Evolutionary conservation across 345 rosid genomes (phyloP).

Genomic region (Gossypium rotundifolium): DNA sequence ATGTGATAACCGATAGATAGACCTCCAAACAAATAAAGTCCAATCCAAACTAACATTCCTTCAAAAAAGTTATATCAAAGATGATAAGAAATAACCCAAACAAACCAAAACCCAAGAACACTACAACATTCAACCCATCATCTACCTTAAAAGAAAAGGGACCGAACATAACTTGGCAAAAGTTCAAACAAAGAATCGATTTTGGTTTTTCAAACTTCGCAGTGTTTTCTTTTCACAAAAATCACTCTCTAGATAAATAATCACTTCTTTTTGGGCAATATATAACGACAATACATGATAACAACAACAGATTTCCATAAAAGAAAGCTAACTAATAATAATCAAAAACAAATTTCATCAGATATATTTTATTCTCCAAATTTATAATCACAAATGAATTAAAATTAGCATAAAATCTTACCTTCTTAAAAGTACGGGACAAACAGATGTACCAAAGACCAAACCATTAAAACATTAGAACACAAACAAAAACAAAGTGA

Average conservation of each 20-base stretch:
- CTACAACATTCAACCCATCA: no score
- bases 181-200: background rate
- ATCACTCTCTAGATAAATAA: background rate
- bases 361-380: background rate
- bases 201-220: background rate
- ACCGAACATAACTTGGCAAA: background rate
- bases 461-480: conserved; percentile 26
- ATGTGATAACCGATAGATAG: no score
- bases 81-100: no score
- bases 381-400: background rate
- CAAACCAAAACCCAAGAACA: no score
- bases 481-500: background rate
- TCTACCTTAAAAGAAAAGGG: no score
- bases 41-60: no score
- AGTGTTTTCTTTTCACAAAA: background rate
- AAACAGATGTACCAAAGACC: conserved; percentile 80
- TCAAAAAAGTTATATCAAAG: no score
- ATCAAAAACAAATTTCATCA: background rate
- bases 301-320: background rate
- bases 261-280: background rate
- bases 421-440: conserved; percentile 85
- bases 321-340: background rate
- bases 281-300: background rate
- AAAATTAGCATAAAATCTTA: conserved; percentile 11
- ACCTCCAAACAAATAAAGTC: no score